A percentile compares a stretch with the other conserved stretches of the same genome.
phyloP scores from a whole-genome alignment of 805 yeast species.

The Pichia ethanolica region DNA sequence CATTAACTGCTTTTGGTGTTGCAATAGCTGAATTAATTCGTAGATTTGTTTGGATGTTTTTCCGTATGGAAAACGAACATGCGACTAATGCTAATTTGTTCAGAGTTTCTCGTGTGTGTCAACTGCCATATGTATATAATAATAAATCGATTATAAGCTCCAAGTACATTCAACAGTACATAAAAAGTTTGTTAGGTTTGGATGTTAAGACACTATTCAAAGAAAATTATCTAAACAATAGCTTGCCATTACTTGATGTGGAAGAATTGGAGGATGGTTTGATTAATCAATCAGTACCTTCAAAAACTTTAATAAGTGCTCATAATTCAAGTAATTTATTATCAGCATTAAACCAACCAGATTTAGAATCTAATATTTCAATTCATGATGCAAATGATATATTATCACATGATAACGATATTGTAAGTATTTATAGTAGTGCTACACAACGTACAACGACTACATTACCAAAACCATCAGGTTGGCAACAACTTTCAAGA shows the following conservation, averaged over 20 bases:
- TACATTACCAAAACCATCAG: constrained; percentile 2
- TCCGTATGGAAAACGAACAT: constrained; percentile 96
- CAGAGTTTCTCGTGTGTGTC: constrained; percentile 83
- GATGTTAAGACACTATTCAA: not conserved
- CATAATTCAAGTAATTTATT: too few relatives aligned
- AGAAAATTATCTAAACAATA: not conserved
- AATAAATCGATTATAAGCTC: not conserved
- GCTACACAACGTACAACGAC: constrained; percentile 4
- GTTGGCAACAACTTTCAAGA: constrained; percentile 34
- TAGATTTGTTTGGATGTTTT: constrained; percentile 81
- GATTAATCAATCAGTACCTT: not conserved
- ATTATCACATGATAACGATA: not conserved
- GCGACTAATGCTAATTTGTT: constrained; percentile 78
- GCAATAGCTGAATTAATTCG: constrained; percentile 78
- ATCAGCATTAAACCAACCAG: too few relatives aligned
- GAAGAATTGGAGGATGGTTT: not conserved
- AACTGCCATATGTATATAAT: constrained; percentile 63
- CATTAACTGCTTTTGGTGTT: constrained; percentile 73
- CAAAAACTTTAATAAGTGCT: not conserved
- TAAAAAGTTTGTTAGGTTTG: not conserved
- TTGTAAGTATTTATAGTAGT: constrained; percentile 25
- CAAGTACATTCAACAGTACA: not conserved
- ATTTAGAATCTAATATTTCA: not conserved
- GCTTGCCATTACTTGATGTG: not conserved
- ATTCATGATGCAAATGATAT: not conserved